Base-by-base conservation (phyloP, 2,329 filamentous ascomycete species). In the Allantophomopsis cytisporea region DNA sequence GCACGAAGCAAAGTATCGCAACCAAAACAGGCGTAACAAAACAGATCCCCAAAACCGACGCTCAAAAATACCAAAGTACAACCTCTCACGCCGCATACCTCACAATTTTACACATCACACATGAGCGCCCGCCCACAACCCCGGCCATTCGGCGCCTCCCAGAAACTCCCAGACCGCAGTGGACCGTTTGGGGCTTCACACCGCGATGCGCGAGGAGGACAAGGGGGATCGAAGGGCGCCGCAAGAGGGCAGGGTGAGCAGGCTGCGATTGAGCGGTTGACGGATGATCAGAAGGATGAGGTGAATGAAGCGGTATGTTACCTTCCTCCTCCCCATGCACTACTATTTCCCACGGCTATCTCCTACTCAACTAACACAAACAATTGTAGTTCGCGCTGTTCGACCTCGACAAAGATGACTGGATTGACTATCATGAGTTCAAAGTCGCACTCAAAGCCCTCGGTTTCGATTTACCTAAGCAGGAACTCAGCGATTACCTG, bases 381-480 rank as follows among this genome's bases (percentile, higher is more conserved):
- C 10, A 28, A 8, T 31, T 31, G 33, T 48, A 94, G 83, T 96
- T 96, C 62, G 80, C 80, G 45, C 78, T 96, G 48, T 96, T 98
- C 69, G 91, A 96, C 60, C 82, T 94, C 54, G 89, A 96, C 69
- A 89, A 93, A 59, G 88, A 96, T 64, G 75, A 80, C 36, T 79
- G 83, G 60, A 85, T 98, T 56, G 89, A 96, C 66, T 96, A 94
- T 68, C 91, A 96, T 65, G 91, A 98, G 64, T 84, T 96, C 58
- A 89, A 91, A 61, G 91, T 96, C 63, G 87, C 89, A 44, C 80
- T 96, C 53, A 91, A 93, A 58, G 91, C 91, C 3, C 77, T 98
- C 1, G 91, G 91, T 47, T 96, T 96, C 65, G 86, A 93, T 53
- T 69, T 94, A 37, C 73, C 85, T 43, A 94, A 94, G 60, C 68